Evolutionary conservation across 805 yeast genomes (phyloP).

Genomic region (Kodamaea kakaduensis): DNA sequence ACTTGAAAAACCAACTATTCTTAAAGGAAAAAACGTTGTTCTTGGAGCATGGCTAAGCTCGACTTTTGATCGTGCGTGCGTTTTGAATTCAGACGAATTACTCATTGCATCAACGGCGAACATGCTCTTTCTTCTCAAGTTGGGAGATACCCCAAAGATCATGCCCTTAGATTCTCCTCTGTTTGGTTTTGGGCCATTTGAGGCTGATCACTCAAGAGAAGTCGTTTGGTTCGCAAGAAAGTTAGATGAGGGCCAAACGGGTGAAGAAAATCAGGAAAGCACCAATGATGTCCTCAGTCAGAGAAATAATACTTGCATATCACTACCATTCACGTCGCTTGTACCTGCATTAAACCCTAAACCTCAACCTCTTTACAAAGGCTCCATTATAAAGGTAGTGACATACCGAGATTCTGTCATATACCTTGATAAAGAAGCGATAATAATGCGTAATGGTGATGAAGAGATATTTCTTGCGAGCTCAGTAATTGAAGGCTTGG

Average conservation of each 20-base stretch:
- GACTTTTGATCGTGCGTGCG: constrained; percentile 43
- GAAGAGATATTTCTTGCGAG: constrained; percentile 22
- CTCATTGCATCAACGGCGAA: constrained; percentile 31
- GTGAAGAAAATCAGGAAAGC: no score
- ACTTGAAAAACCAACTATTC: constrained; percentile 7
- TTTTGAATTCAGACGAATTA: constrained; percentile 31
- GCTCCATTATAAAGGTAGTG: constrained; percentile 21
- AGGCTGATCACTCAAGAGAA: not conserved
- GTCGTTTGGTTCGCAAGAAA: not conserved
- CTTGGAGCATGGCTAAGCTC: constrained; percentile 47
- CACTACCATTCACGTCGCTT: not conserved
- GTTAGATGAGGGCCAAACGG: no score
- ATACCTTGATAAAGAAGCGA: constrained; percentile 37
- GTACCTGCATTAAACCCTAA: not conserved
- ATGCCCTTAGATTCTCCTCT: constrained; percentile 1
- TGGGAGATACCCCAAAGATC: constrained; percentile 1
- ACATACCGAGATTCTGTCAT: constrained; percentile 24
- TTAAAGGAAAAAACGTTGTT: constrained; percentile 59
- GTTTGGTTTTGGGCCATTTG: constrained; percentile 3
- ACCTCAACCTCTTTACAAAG: not conserved
- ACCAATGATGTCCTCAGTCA: no score
- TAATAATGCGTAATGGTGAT: no score
- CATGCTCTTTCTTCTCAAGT: constrained; percentile 27
- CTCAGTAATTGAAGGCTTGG: constrained; percentile 34
- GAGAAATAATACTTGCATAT: not conserved